Evolutionary conservation across 768 basidiomycete genomes (phyloP), one percentile per base, ranked within the genome.

Genomic region (Pleurotus sapidus): DNA sequence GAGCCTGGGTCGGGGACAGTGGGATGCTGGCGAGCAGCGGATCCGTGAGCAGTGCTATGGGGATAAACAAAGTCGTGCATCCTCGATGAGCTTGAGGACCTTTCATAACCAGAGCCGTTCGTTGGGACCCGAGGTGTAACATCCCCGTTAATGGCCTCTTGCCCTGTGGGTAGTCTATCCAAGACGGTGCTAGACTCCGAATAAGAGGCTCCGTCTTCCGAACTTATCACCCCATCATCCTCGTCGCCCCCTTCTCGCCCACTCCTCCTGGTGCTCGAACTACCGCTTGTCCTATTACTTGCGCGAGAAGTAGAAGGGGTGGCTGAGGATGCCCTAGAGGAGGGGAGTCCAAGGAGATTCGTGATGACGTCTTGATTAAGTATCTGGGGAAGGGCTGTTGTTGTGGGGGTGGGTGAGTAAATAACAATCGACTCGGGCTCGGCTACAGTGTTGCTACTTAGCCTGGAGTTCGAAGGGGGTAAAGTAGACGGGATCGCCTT

Each of bases 281-380:
- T 49, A 30, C 25, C 42, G 24, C 46, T 30, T 25, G 48, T 38
- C n/a, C 57, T 20, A 17, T 34, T 38, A 50, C 40, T 49, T 27
- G 57, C 40, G 18, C 17, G 30, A 27, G 46, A 34, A 42, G 39
- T 55, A 43, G 18, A 45, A 4, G 57, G 24, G 8, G 50, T 39
- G 9, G 60, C 43, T 12, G 69, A 69, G 15, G 72, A 73, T 49
- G 72, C 66, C 34, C 74, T 70, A 6, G 70, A 40, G 5, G 20
- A 34, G 8, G 57, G 51, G 5, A 87, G 72, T 3, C 88, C 87
- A 2, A 89, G 74, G 7, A 91, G 77, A 51, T 83, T 85, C 46
- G 91, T 79, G n/a, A 90, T 78, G 65, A 89, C 87, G 55, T 88
- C 83, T 65, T 87, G 84, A 50, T 83, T 85, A 43, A 91, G 79